A percentile compares a stretch with the other conserved stretches of the same genome.
phyloP scores from a whole-genome alignment of 176 grass and related monocot genomes.

The Hsuehochloa calcarea region DNA sequence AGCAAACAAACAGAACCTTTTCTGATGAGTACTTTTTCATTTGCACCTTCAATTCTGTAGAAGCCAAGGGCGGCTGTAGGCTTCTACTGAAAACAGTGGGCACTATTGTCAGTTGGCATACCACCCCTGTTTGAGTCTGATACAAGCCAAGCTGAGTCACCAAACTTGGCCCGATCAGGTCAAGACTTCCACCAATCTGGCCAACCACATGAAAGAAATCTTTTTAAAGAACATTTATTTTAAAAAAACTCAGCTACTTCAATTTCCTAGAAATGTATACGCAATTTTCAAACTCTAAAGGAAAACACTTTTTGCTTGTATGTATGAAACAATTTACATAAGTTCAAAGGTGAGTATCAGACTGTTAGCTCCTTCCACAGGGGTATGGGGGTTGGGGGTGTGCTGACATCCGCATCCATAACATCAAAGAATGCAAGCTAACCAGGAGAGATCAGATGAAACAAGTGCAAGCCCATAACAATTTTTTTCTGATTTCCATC shows the following conservation, averaged over 20 bases:
- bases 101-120: background rate
- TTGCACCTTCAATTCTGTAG: background rate
- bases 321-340: background rate
- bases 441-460: slow-evolving; percentile 6
- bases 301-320: background rate
- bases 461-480: background rate
- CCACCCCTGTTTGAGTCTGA: background rate
- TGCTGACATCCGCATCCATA: background rate
- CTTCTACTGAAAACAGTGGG: background rate
- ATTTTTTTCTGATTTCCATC: background rate
- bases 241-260: background rate
- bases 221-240: background rate
- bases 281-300: background rate
- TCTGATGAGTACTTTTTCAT: background rate
- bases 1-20: slow-evolving; percentile 16
- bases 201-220: background rate
- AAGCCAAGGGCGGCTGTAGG: background rate
- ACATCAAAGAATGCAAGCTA: slow-evolving; percentile 2
- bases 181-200: background rate
- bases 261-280: background rate
- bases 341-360: background rate
- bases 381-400: background rate
- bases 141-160: background rate
- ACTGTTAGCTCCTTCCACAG: background rate
- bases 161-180: background rate